Evolutionary conservation across 2,329 filamentous ascomycete species (phyloP), one percentile per base, ranked within the genome.

Genomic region (Ophiostoma ips): DNA sequence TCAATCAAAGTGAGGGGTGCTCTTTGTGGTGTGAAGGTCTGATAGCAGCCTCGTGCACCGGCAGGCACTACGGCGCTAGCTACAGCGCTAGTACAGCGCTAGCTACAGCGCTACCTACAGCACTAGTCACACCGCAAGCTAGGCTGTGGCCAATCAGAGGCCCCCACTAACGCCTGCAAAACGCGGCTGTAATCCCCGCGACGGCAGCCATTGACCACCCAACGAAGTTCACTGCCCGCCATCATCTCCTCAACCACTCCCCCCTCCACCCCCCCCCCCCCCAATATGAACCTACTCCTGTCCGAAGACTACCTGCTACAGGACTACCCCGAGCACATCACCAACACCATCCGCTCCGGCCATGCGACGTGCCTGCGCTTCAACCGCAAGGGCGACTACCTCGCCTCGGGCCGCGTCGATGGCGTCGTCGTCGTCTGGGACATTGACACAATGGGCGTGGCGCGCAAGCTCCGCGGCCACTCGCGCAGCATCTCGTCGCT

Each of bases 401-500:
- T 98, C 55, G 92, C 92, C 41, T 94, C 89, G 30, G 92, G 92
- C 56, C 83, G 92, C 62, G 86, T 88, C 55, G 92, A 98, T 68
- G 92, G 92, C 57, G 92, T 87, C 5, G 84, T 98, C 37, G 87
- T 94, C 50, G 84, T 98, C 44, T 98, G 94, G 75, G 92, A 98
- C 63, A 79, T 96, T 46, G 94, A 98, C 67, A 98, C 94, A 10
- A 94, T 94, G 74, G 90, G 92, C 35, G 87, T 96, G 5, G 92
- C 92, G 52, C 83, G 88, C 62, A 98, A 96, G 68, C 72, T 98
- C 55, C 81, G 87, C 56, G 92, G 90, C 12, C 92, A 98, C 67
- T 94, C 86, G 47, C 83, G 87, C 62, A 90, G 92, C 63, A 89
- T 98, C 51, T 90, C 94, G 58, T 95, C 87, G 48, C 67, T 98